Conservation (phyloP, 805 yeast genomes). For the Pichia manshurica region DNA sequence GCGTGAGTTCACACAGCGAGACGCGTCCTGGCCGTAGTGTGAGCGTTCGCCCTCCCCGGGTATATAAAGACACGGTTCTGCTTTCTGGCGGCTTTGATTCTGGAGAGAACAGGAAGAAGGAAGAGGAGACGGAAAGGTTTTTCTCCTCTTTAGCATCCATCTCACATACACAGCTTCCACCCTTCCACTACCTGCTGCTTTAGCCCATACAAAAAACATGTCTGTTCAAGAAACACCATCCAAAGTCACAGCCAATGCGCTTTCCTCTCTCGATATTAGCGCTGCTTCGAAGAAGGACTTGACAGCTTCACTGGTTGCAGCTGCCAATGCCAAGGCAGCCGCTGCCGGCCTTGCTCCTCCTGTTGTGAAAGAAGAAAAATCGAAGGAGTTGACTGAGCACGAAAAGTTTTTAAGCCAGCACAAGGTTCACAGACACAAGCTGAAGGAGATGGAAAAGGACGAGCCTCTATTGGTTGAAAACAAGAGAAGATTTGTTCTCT, state of each 20-base stretch:
- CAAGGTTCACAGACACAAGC: slow-evolving; percentile 62
- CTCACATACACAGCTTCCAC: too few relatives aligned
- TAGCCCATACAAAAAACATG: too few relatives aligned
- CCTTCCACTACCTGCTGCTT: too few relatives aligned
- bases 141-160: too few relatives aligned
- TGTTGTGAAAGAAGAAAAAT: slow-evolving; percentile 12
- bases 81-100: too few relatives aligned
- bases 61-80: slow-evolving; percentile 4
- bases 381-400: slow-evolving; percentile 37
- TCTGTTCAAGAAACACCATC: slow-evolving; percentile 67
- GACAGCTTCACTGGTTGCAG: slow-evolving; percentile 36
- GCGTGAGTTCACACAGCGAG: neutral
- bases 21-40: neutral
- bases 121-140: too few relatives aligned
- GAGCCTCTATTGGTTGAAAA: slow-evolving; percentile 88
- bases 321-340: slow-evolving; percentile 33
- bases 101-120: too few relatives aligned
- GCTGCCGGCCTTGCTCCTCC: slow-evolving; percentile 16
- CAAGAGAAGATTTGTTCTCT: slow-evolving; percentile 81
- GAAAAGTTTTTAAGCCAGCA: slow-evolving; percentile 53
- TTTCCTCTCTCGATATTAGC: slow-evolving; percentile 45
- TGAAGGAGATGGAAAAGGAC: slow-evolving; percentile 72
- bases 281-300: slow-evolving; percentile 38
- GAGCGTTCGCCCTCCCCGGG: neutral
- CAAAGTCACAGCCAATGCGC: slow-evolving; percentile 53